These are phyloP conservation scores for Deinandra increscens DNA, from an alignment of 129 eudicot genomes.

Conservation along the genomic window DNA sequence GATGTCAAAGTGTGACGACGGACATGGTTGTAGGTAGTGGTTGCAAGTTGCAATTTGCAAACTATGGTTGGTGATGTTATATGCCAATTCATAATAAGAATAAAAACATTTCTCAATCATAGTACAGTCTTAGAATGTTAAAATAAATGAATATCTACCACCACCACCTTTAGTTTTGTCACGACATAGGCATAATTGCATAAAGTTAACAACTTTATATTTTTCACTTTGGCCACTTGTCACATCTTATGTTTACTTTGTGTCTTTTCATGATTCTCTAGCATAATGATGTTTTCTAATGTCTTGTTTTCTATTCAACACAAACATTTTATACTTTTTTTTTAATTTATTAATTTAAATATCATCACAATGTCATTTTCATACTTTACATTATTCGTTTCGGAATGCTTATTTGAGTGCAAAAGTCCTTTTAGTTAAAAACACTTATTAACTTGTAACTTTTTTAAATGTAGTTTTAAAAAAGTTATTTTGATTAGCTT, in stretches of 20 bases:
- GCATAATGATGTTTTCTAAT: background rate
- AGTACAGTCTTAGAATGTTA: conserved; percentile 25
- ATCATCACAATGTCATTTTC: too few relatives aligned
- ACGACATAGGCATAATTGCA: conserved; percentile 30
- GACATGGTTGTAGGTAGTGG: too few relatives aligned
- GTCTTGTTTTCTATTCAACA: background rate
- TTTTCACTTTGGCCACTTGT: background rate
- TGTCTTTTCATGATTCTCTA: conserved; percentile 5
- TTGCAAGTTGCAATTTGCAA: too few relatives aligned
- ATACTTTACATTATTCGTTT: too few relatives aligned
- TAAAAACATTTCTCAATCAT: conserved; percentile 23
- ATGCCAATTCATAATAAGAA: too few relatives aligned
- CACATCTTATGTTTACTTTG: background rate
- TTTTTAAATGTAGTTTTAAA: too few relatives aligned
- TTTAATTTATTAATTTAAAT: background rate
- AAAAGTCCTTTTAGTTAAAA: too few relatives aligned
- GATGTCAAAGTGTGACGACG: too few relatives aligned
- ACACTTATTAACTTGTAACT: too few relatives aligned
- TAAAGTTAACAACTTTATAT: conserved; percentile 29
- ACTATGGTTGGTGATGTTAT: too few relatives aligned
- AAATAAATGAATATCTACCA: conserved; percentile 16
- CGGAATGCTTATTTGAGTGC: too few relatives aligned
- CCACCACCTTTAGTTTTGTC: conserved; percentile 34
- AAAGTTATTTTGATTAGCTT: too few relatives aligned
- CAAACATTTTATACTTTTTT: background rate